Percentiles rank a stretch among this genome's conserved stretches.
phyloP scores from a whole-genome alignment of 1,284 basidiomycete species.

The Polyporus tsugae region DNA sequence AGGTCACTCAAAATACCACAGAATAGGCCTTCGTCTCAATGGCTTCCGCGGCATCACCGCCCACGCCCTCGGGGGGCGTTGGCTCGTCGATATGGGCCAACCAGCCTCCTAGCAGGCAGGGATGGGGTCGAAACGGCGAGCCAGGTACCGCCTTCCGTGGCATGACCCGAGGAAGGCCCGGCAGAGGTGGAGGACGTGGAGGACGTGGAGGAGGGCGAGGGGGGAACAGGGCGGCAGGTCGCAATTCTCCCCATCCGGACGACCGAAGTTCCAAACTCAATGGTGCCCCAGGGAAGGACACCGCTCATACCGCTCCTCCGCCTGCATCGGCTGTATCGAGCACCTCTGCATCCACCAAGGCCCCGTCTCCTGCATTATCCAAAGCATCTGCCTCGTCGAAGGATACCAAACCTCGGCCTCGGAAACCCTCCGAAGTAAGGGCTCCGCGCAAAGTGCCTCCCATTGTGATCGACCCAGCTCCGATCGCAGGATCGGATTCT shows the following conservation, averaged over 20 bases:
- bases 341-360: constrained; percentile 43
- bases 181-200: constrained; percentile 47
- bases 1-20: constrained; percentile 14
- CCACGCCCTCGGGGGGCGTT: constrained; percentile 34
- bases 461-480: constrained; percentile 32
- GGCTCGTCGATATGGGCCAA: constrained; percentile 38
- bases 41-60: constrained; percentile 36
- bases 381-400: constrained; percentile 28
- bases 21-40: constrained; percentile 19
- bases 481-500: constrained; percentile 25
- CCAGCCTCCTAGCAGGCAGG: constrained; percentile 42
- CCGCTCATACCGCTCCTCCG: constrained; percentile 16
- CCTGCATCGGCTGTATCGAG: constrained; percentile 37
- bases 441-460: constrained; percentile 35
- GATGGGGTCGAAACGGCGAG: constrained; percentile 57
- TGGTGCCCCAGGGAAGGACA: constrained; percentile 28
- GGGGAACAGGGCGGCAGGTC: constrained; percentile 34
- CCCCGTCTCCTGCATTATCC: constrained; percentile 31
- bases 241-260: constrained; percentile 29
- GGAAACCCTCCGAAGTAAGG: constrained; percentile 39
- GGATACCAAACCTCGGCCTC: constrained; percentile 32
- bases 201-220: constrained; percentile 46
- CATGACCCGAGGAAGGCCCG: constrained; percentile 35
- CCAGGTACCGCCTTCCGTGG: constrained; percentile 58
- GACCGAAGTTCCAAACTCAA: constrained; percentile 28